These are phyloP conservation scores for Colletotrichum nymphaeae DNA, from an alignment of 2,329 filamentous ascomycete species.

Conservation along the genomic window DNA sequence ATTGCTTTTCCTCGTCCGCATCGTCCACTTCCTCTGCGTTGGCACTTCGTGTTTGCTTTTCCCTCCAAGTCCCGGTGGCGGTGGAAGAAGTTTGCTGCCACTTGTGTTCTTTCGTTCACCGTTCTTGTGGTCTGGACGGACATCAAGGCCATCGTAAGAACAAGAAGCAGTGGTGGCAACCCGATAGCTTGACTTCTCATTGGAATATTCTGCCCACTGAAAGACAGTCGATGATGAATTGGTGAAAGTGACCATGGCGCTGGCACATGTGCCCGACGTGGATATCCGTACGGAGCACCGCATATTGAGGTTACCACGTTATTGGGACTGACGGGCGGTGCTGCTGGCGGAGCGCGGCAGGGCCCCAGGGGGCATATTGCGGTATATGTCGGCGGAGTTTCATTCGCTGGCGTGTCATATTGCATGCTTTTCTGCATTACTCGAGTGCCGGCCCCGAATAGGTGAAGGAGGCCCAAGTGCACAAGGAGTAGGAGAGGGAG, in stretches of 20 bases:
- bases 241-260: neutral
- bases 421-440: neutral
- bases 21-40: neutral
- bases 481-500: neutral
- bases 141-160: neutral
- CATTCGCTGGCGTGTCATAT: neutral
- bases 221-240: neutral
- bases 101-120: neutral
- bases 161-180: neutral
- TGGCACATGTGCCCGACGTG: conserved; percentile 2
- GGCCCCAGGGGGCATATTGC: neutral
- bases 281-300: neutral
- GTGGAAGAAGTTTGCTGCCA: neutral
- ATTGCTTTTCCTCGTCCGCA: neutral
- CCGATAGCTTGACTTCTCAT: neutral
- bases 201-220: neutral
- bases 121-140: neutral
- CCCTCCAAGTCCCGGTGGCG: neutral
- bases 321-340: conserved; percentile 6
- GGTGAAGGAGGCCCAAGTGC: neutral
- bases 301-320: conserved; percentile 17
- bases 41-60: conserved; percentile 9
- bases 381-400: neutral
- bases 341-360: neutral
- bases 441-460: conserved; percentile 6